These are phyloP conservation scores for Colletotrichum gloeosporioides DNA, from an alignment of 2,329 filamentous ascomycete genomes.

Conservation along the genomic window DNA sequence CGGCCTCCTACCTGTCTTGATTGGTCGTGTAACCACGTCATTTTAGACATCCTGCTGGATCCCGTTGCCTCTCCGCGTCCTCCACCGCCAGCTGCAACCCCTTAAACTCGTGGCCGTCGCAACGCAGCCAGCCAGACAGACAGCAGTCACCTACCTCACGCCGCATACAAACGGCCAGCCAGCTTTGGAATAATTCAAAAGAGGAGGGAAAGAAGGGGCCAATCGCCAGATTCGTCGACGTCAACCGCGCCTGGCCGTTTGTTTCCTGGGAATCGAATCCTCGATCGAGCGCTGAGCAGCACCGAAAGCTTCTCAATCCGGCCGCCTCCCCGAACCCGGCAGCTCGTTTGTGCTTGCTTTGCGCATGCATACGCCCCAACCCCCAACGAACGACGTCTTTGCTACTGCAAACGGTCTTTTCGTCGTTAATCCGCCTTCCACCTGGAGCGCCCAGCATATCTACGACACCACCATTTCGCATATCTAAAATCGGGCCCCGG, in stretches of 20 bases:
- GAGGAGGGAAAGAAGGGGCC: conserved; percentile 14
- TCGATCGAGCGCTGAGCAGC: neutral
- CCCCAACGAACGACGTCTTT: conserved; percentile 6
- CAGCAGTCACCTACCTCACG: neutral
- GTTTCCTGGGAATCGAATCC: neutral
- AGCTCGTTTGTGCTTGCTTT: neutral
- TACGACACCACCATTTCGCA: neutral
- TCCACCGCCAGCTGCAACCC: conserved; percentile 10
- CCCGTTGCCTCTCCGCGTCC: neutral
- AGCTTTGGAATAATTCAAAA: neutral
- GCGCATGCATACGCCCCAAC: conserved; percentile 4
- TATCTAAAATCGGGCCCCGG: conserved; percentile 5
- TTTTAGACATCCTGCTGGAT: conserved; percentile 7
- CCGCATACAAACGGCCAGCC: neutral
- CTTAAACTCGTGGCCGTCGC: conserved; percentile 15
- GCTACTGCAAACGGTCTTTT: conserved; percentile 6
- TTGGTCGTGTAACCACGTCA: conserved; percentile 2
- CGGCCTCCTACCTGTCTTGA: neutral
- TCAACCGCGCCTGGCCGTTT: neutral
- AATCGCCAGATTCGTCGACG: neutral
- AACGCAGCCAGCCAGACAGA: neutral
- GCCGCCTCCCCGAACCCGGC: conserved; percentile 7
- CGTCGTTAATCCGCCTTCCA: neutral
- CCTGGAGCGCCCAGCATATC: neutral
- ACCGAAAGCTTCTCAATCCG: neutral